Conservation (phyloP, 345 rosid genomes). For the Salix brachista region DNA sequence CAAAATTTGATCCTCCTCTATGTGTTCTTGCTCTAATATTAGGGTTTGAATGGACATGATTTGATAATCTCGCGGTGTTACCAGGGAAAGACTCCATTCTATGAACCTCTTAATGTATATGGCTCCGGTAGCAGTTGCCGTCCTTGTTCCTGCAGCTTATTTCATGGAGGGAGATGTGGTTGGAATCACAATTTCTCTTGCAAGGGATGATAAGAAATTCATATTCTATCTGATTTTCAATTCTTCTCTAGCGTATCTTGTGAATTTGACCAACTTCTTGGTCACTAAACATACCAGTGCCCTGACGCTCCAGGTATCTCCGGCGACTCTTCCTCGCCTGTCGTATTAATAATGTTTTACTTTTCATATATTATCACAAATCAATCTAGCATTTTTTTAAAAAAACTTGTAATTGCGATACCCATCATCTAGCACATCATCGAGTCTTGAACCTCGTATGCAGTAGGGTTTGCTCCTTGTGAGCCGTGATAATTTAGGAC, state of each 20-base stretch:
- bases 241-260: slow-evolving; percentile 42
- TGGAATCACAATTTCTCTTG: slow-evolving; percentile 41
- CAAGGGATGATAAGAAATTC: slow-evolving; percentile 36
- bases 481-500: background rate
- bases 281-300: slow-evolving; percentile 52
- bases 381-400: too few species aligned
- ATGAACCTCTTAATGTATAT: slow-evolving; percentile 54
- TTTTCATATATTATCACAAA: too few species aligned
- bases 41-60: background rate
- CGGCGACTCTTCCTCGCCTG: background rate
- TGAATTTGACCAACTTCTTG: slow-evolving; percentile 42
- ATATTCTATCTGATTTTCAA: slow-evolving; percentile 37
- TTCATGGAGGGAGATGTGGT: slow-evolving; percentile 35
- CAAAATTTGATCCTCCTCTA: background rate
- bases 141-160: slow-evolving; percentile 35
- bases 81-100: slow-evolving; percentile 47
- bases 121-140: slow-evolving; percentile 44
- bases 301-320: slow-evolving; percentile 47
- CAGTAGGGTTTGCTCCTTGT: background rate
- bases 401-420: background rate
- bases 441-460: background rate
- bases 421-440: background rate
- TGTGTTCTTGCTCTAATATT: background rate
- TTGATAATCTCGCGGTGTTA: background rate
- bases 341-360: background rate